Conservation (phyloP, 1,139 yeast species). For the Sugiyamaella neomexicana region DNA sequence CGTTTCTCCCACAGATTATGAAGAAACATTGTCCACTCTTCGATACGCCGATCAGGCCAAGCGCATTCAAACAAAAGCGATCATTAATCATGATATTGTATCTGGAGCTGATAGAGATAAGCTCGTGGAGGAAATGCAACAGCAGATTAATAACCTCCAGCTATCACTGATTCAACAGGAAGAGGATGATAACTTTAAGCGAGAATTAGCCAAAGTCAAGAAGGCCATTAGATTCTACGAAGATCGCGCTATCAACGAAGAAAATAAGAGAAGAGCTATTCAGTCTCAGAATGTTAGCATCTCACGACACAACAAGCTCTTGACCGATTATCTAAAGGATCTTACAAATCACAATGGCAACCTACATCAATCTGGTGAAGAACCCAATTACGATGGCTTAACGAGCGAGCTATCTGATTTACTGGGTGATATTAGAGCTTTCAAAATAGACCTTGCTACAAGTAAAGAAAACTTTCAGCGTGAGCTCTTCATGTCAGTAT, state of each 20-base stretch:
- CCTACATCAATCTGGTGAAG: not conserved
- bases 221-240: conserved; percentile 46
- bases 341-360: conserved; percentile 32
- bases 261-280: conserved; percentile 40
- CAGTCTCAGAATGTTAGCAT: conserved; percentile 39
- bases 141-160: conserved; percentile 44
- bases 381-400: conserved; percentile 23
- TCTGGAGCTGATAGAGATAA: conserved; percentile 43
- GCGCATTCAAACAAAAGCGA: conserved; percentile 63
- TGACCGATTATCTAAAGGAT: conserved; percentile 40
- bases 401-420: conserved; percentile 27
- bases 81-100: conserved; percentile 47
- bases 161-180: conserved; percentile 33
- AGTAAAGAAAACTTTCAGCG: conserved; percentile 13
- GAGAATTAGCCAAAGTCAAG: conserved; percentile 39
- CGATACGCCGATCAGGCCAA: conserved; percentile 77
- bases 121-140: conserved; percentile 45
- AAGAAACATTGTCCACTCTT: conserved; percentile 70
- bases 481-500: not conserved
- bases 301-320: conserved; percentile 37
- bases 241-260: conserved; percentile 44
- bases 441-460: conserved; percentile 14
- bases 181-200: conserved; percentile 34
- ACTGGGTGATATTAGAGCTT: conserved; percentile 21
- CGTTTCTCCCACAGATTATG: conserved; percentile 71